Base-by-base conservation (phyloP, 2,329 filamentous ascomycete species). In the Cladophialophora yegresii region DNA sequence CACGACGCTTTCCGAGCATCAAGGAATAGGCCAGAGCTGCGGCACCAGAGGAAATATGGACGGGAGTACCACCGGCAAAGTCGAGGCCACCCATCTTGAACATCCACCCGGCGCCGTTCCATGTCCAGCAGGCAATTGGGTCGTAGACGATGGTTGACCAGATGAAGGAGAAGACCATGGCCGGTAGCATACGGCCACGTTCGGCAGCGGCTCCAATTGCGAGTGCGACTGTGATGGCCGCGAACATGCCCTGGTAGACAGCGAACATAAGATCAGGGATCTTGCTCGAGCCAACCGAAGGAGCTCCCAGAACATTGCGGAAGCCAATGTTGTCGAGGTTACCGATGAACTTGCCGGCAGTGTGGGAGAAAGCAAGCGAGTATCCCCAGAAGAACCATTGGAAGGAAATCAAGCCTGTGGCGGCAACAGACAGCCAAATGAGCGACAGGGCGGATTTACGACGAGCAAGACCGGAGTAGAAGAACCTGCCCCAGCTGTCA, bases 321-420 rank as follows among this genome's bases (percentile, higher is more conserved):
- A 96, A 88, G 50, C 89, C 92, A 74, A 96, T 87, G 80, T 96
- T 93, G 69, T 85, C 79, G 28, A 96, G 81, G 72, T 92, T 83
- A 64, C 92, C 92, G 67, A 96, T 90, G 76, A 86, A 96, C 49
- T 81, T 84, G 54, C 88, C 87, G 28, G 89, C 89, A 1, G 84
- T 83, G 77, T 93, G 91, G 16, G 91, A 95, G 75, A 93, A 95
- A 54, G 90, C 86, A 10, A 95, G 79, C 4, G 89, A 92, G 76
- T 91, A 96, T 54, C 92, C 92, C 92, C 92, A 96, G 82, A 96
- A 93, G 82, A 96, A 96, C 92, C 92, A 96, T 75, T 96, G 91
- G 79, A 96, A 96, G 56, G 87, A 88, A 66, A 92, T 86, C 69
- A 96, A 86, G 10, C 86, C 90, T 3, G 89, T 85, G 16, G 90